Evolutionary conservation across 1,139 yeast species (phyloP).

Genomic region (Maudiozyma humilis): DNA sequence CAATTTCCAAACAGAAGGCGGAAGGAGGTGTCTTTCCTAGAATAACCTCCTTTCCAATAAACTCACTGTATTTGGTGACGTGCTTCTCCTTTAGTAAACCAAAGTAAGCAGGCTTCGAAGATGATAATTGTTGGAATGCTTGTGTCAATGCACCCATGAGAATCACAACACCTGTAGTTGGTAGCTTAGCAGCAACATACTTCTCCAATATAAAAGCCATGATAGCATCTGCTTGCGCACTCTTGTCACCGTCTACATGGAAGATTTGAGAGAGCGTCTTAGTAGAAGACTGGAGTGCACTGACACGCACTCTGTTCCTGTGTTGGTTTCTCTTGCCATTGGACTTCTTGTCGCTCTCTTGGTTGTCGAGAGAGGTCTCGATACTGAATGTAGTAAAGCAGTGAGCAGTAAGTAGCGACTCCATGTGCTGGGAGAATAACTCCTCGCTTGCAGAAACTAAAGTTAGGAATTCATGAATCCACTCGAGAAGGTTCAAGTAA

Average conservation of each 20-base stretch:
- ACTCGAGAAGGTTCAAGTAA: conserved; percentile 27
- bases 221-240: conserved; percentile 9
- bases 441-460: conserved; percentile 11
- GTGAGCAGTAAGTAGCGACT: conserved; percentile 20
- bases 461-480: conserved; percentile 22
- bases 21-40: conserved; percentile 40
- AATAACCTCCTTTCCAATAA: conserved; percentile 37
- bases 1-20: conserved; percentile 21
- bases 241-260: conserved; percentile 10
- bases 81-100: conserved; percentile 26
- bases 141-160: conserved; percentile 38
- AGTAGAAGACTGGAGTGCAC: conserved; percentile 37
- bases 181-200: conserved; percentile 17
- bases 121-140: conserved; percentile 35
- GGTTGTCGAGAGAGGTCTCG: conserved; percentile 22
- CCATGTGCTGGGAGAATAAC: conserved; percentile 11
- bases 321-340: conserved; percentile 34
- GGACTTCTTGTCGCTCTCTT: conserved; percentile 18
- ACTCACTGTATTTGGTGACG: conserved; percentile 24
- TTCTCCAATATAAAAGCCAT: conserved; percentile 13
- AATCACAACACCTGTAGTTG: conserved; percentile 28
- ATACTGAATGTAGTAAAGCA: conserved; percentile 17
- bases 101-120: conserved; percentile 37
- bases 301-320: conserved; percentile 40
- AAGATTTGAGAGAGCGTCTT: conserved; percentile 22